Evolutionary conservation across 139 green algal genomes (phyloP).

Genomic region (Chlamydomonas sphaeroides): DNA sequence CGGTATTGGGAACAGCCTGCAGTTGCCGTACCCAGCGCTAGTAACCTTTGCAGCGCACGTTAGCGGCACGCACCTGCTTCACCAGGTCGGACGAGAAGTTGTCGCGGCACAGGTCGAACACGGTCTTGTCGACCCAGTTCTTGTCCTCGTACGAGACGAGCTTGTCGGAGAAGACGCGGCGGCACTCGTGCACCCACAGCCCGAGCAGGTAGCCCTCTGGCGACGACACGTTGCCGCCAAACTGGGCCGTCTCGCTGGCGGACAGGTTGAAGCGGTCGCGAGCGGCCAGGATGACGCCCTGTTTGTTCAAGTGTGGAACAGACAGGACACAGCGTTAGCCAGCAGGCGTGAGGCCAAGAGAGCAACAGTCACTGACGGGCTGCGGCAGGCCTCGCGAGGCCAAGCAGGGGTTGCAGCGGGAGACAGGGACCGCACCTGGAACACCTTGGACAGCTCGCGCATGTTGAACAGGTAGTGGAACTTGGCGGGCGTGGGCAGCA

Average conservation of each 20-base stretch:
- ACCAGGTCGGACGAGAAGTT: slow-evolving; percentile 72
- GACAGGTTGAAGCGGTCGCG: slow-evolving; percentile 65
- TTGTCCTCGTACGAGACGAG: slow-evolving; percentile 89
- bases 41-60: too few relatives aligned
- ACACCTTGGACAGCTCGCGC: slow-evolving; percentile 93
- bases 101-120: slow-evolving; percentile 76
- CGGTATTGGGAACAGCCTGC: too few relatives aligned
- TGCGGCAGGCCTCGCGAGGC: too few relatives aligned
- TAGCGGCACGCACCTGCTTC: slow-evolving; percentile 68
- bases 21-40: too few relatives aligned
- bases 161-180: slow-evolving; percentile 93
- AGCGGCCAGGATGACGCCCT: slow-evolving; percentile 87
- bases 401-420: too few relatives aligned
- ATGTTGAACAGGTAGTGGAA: slow-evolving; percentile 99
- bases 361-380: neutral
- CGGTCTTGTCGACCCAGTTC: slow-evolving; percentile 77
- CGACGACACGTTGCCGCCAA: slow-evolving; percentile 77
- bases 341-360: too few relatives aligned
- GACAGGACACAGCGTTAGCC: too few relatives aligned
- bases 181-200: slow-evolving; percentile 94
- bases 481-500: slow-evolving; percentile 95
- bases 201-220: slow-evolving; percentile 88
- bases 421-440: too few relatives aligned
- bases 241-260: slow-evolving; percentile 40
- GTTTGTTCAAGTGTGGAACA: too few relatives aligned